A percentile compares a stretch with the other conserved stretches of the same genome.
Evolutionary conservation across 371 early-diverging fungal genomes (phyloP).

Genomic region (Lichtheimia ramosa): DNA sequence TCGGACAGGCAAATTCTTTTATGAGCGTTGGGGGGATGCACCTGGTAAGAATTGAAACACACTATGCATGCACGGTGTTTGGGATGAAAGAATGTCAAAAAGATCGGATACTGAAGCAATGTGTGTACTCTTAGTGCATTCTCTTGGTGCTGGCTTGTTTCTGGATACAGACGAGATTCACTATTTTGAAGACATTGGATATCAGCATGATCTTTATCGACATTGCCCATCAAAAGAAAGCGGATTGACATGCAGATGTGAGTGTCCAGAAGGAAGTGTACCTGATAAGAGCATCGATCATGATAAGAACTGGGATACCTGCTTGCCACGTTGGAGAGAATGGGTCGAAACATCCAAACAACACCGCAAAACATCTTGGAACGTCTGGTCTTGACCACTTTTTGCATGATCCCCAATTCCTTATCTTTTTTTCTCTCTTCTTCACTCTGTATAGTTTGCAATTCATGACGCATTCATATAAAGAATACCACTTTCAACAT

Average conservation of each 20-base stretch:
- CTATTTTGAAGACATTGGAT: constrained; percentile 92
- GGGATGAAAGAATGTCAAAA: no score
- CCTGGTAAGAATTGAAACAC: constrained; percentile 37
- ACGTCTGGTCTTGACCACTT: constrained; percentile 13
- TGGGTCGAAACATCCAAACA: constrained; percentile 29
- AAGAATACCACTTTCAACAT: no score
- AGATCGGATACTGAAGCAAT: no score
- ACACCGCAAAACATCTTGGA: constrained; percentile 12
- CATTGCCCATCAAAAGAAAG: constrained; percentile 67
- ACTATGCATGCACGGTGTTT: not conserved
- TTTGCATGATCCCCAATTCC: no score
- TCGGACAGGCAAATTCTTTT: constrained; percentile 66
- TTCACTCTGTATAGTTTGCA: no score
- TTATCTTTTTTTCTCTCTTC: not conserved
- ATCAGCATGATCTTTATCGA: constrained; percentile 73
- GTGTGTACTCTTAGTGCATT: constrained; percentile 73
- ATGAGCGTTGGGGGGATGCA: constrained; percentile 74
- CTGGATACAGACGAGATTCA: constrained; percentile 82
- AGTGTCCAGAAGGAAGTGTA: constrained; percentile 41
- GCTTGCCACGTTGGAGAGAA: constrained; percentile 42
- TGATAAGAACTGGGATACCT: constrained; percentile 42
- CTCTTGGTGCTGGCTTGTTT: constrained; percentile 86
- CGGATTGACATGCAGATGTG: constrained; percentile 38
- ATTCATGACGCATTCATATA: no score
- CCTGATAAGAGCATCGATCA: constrained; percentile 45